phyloP scores from a whole-genome alignment of 2,329 filamentous ascomycete species.

The Calonectria hawksworthii region DNA sequence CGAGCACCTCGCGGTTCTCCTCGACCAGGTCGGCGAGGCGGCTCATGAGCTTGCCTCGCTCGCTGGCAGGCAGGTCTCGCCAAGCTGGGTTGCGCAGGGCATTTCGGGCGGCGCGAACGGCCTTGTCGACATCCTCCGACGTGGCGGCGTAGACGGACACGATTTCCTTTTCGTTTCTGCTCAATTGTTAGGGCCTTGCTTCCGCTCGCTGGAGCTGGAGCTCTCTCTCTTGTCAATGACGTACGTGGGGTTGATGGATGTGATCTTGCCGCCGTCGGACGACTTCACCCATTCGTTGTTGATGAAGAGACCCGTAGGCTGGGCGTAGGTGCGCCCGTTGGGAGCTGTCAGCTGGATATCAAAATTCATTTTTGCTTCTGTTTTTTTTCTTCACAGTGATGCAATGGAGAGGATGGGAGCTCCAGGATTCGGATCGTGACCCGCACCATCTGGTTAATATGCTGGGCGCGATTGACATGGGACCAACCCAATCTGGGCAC shows the following conservation, averaged over 20 bases:
- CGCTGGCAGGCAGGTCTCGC: constrained; percentile 75
- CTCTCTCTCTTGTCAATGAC: constrained; percentile 13
- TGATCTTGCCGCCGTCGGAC: constrained; percentile 68
- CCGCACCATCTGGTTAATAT: constrained; percentile 26
- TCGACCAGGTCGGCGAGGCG: constrained; percentile 78
- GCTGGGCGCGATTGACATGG: constrained; percentile 8
- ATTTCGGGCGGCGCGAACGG: constrained; percentile 66
- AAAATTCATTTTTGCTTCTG: constrained; percentile 32
- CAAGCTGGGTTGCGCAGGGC: constrained; percentile 78
- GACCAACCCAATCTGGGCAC: constrained; percentile 27
- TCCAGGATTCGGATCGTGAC: constrained; percentile 17
- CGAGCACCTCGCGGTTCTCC: constrained; percentile 67
- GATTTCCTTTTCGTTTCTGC: constrained; percentile 50
- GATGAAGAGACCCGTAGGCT: constrained; percentile 81
- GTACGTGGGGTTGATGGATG: constrained; percentile 69
- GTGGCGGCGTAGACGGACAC: constrained; percentile 50
- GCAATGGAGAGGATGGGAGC: background rate
- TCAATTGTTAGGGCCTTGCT: background rate
- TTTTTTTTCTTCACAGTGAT: background rate
- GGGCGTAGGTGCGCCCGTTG: constrained; percentile 77
- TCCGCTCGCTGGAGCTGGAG: too few relatives aligned
- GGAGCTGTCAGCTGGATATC: constrained; percentile 51
- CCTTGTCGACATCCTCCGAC: constrained; percentile 49
- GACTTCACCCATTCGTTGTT: constrained; percentile 81
- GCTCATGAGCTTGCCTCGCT: constrained; percentile 77